Evolutionary conservation across 2,329 filamentous ascomycete genomes (phyloP), one percentile per base, ranked within the genome.

Genomic region (Hawksworthiomyces lignivorus): DNA sequence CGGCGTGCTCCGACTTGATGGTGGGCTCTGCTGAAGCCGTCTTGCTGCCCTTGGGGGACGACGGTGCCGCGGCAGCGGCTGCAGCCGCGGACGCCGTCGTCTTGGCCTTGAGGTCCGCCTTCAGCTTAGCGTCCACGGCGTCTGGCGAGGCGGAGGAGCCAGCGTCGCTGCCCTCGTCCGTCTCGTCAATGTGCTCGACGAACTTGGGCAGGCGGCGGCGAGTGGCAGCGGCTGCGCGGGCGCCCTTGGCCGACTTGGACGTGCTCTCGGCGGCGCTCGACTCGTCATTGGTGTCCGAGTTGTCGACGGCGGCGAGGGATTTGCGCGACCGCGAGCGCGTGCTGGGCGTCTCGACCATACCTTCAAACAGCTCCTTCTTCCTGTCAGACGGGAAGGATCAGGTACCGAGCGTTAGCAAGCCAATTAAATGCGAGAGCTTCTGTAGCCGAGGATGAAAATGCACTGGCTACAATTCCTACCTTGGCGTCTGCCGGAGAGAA

Each of bases 341-440:
- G 31, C 61, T 52, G 20, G 74, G 73, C 8, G 74, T 79, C 57
- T 77, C 73, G 46, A 79, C 62, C 74, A 79, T 76, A 52, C 75
- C 75, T 27, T 75, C 68, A 52, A 76, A 78, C 44, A 75, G 69
- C 56, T 77, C 74, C 61, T 75, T 77, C 60, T 79, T 79, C 50
- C 75, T 79, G 41, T 39, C 8, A 20, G n/a, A 15, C 15, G 7
- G 18, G 17, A 15, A 22, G 17, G 14, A 22, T 12, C 17, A 12
- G 15, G 41, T 47, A 35, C 14, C 12, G 9, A n/a, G 36, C 18
- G 36, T 44, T 33, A 42, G 36, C 14, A 14, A 41, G n/a, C 32
- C 21, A 32, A 17, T 14, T 36, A 20, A 18, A 36, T 22, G n/a
- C n/a, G n/a, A n/a, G n/a, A n/a, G n/a, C n/a, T n/a, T n/a, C n/a